Evolutionary conservation across 805 yeast species (phyloP), one percentile per base, ranked within the genome.

Genomic region (Candida boidinii): DNA sequence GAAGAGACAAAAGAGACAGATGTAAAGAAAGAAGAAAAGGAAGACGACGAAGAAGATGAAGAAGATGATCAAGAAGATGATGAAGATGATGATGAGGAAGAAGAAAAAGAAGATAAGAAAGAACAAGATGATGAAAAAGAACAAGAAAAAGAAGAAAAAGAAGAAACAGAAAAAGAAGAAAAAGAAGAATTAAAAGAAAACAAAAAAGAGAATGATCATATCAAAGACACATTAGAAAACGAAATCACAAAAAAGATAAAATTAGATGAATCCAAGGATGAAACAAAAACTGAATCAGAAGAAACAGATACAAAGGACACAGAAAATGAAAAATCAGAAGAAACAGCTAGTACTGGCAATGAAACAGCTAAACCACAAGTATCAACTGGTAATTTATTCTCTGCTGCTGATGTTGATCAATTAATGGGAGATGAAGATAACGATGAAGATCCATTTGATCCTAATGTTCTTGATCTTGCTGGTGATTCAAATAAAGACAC

Each of bases 361-460:
- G 10, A 30, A 20, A 12, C 34, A 36, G 33, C n/a, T n/a, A n/a
- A n/a, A n/a, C n/a, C n/a, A n/a, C n/a, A n/a, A n/a, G n/a, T n/a
- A n/a, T n/a, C n/a, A n/a, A n/a, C n/a, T n/a, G 46, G 44, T 5
- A 39, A 33, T 28, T 35, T 47, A 10, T 47, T 47, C 35, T 25
- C 41, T 10, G 30, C 37, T 14, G 38, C 35, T 19, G 52, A 48
- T 23, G 47, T 45, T 20, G 51, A 46, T 16, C 38, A 42, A 23
- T 25, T 43, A 24, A 41, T 38, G 38, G 46, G 39, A 13, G 60
- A 64, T 2, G 59, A 59, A 30, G 56, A 59, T 26, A 49, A 50
- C 7, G 51, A 49, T 4, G 52, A 50, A 14, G 58, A 46, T 14
- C 53, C 35, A 12, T 55, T 48, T n/a, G 45, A 36, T 14, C 37